A percentile compares a stretch with the other conserved stretches of the same genome.
Conservation (phyloP, 345 rosid genomes). For the Populus simonii region DNA sequence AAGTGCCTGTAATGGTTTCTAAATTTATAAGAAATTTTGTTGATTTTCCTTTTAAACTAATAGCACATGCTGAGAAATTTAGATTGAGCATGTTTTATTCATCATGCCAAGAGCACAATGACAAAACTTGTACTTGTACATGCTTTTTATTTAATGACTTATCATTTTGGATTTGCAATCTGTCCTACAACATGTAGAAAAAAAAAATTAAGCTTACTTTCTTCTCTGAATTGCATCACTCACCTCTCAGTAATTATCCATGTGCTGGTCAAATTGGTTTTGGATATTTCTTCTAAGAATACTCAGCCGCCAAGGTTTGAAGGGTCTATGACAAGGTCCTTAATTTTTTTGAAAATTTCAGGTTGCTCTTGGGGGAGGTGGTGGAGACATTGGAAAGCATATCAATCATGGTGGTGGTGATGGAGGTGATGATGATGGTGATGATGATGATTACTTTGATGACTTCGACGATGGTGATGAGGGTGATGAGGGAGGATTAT, state of each 20-base stretch:
- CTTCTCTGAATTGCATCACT: not conserved
- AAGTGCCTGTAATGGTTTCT: not conserved
- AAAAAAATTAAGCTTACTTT: not conserved
- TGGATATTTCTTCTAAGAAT: not conserved
- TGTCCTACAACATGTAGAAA: not conserved
- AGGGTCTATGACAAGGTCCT: conserved; percentile 11
- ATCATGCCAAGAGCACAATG: not conserved
- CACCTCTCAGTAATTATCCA: not conserved
- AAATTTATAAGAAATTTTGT: not conserved
- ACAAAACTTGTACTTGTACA: not conserved
- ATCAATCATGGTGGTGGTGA: conserved; percentile 88
- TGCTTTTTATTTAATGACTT: not conserved
- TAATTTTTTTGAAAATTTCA: conserved; percentile 35
- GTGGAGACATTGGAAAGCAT: conserved; percentile 87
- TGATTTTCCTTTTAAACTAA: not conserved
- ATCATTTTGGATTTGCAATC: not conserved
- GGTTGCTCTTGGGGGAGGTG: conserved; percentile 89
- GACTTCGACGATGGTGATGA: conserved; percentile 89
- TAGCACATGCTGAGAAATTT: not conserved
- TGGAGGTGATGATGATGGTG: conserved; percentile 94
- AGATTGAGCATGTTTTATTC: not conserved
- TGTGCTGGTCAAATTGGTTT: not conserved
- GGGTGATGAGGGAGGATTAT: conserved; percentile 88
- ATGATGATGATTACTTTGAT: conserved; percentile 90
- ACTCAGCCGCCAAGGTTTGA: not conserved